A percentile compares a stretch with the other conserved stretches of the same genome.
Conservation (phyloP, 805 yeast genomes). For the Lipomyces japonicus region DNA sequence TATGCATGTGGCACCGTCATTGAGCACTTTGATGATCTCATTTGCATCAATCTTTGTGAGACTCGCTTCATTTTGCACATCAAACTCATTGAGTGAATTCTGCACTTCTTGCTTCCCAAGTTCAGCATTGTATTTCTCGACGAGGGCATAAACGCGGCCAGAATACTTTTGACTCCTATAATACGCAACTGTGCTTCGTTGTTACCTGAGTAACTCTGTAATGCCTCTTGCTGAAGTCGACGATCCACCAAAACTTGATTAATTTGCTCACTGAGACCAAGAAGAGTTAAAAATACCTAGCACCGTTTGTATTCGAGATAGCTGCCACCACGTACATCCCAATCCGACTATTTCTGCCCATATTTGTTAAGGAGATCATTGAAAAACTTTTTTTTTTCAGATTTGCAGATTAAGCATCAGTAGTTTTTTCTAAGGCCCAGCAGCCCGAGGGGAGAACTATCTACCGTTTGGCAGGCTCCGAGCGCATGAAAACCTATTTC, state of each 20-base stretch:
- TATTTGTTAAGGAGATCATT: background rate
- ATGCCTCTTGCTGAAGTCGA: background rate
- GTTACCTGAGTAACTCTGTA: background rate
- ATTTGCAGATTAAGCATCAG: no score
- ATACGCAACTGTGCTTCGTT: background rate
- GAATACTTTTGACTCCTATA: background rate
- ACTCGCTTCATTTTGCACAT: background rate
- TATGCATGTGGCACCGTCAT: background rate
- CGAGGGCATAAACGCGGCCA: background rate
- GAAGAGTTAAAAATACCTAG: no score
- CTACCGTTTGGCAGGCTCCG: background rate
- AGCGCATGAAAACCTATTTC: no score
- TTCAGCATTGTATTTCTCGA: background rate
- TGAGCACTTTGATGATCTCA: background rate
- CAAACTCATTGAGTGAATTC: background rate
- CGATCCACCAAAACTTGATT: background rate
- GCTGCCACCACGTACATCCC: background rate
- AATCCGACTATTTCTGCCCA: background rate
- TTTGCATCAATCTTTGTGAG: background rate
- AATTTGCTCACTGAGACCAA: background rate
- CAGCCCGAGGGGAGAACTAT: no score
- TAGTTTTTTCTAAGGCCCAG: no score
- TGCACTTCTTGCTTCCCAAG: background rate
- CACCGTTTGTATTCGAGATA: background rate
- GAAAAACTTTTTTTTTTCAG: no score